Base-by-base conservation (phyloP, 2,329 filamentous ascomycete genomes). In the Paracoccidioides lutzii region DNA sequence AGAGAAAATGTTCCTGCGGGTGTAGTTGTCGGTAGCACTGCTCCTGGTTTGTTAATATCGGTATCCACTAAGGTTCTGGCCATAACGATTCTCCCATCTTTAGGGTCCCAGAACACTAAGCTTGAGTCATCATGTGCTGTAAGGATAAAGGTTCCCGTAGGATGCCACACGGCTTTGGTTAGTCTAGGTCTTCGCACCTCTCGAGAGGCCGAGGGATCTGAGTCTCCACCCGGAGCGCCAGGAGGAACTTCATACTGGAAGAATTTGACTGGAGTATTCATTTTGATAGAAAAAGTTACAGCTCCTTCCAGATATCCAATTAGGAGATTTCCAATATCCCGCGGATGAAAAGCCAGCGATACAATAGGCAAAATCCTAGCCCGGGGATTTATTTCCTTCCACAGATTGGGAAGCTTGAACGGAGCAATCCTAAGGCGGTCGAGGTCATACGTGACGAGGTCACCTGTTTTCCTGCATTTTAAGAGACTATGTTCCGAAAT, bases 251-350 rank as follows among this genome's bases (percentile, higher is more conserved):
- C 78, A 69, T 97, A 97, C 61, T 90, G 80, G 64, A 95, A 90
- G 71, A 83, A 94, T 60, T 87, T 85, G 49, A 83, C 75, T 0
- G 88, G 78, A 57, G 84, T 79, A 65, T 90, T 90, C 68, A 94
- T 87, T 73, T 98, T 97, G 77, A 98, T 94, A 2, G 89, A 94
- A 71, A 94, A 98, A 58, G 93, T 80, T 49, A 88, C 88, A 5
- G 88, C 90, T 12, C 93, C 93, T 61, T 91, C 82, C 0, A 82
- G 82, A 69, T 97, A 98, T n/a, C 86, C 90, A 57, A 98, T 87
- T 56, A 98, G 73, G 32, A 98, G 76, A 65, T 89, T 90, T 4
- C 93, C 93, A 61, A 97, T 88, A 67, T 98, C 93, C 63, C 90
- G 81, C 2, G 93, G 90, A 65, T 97, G 93, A 62, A 97, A 78